Conservation (phyloP, 2,329 filamentous ascomycete species). For the Trematosphaeria pertusa region DNA sequence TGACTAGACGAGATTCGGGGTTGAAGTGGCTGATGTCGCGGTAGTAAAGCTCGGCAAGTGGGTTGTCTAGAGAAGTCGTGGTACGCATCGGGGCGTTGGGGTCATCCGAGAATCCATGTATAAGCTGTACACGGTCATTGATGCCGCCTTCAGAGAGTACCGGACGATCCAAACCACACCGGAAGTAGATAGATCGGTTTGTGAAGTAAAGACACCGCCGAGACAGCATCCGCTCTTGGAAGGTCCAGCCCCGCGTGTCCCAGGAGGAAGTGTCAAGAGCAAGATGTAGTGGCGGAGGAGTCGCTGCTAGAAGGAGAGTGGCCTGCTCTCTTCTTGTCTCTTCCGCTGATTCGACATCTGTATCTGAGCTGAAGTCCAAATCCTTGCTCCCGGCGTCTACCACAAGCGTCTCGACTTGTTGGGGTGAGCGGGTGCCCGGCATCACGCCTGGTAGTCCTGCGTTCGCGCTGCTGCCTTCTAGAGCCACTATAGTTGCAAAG, state of each 20-base stretch:
- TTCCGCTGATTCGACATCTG: too few species aligned
- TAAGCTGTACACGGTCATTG: background rate
- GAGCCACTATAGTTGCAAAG: background rate
- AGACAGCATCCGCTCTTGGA: background rate
- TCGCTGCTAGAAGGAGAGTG: background rate
- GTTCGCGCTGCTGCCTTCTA: background rate
- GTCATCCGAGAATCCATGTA: background rate
- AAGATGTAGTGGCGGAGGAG: background rate
- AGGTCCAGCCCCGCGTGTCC: slow-evolving; percentile 1
- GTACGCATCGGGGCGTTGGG: background rate
- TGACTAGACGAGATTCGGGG: background rate
- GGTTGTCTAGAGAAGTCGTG: background rate
- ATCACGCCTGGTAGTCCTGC: background rate
- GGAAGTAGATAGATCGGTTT: background rate
- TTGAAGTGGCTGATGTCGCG: background rate
- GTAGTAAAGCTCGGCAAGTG: background rate
- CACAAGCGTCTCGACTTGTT: background rate
- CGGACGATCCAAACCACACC: background rate
- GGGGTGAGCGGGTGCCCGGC: background rate
- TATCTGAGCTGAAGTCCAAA: background rate
- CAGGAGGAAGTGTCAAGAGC: background rate
- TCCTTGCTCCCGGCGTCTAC: background rate
- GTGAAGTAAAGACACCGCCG: slow-evolving; percentile 1
- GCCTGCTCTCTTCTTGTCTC: too few species aligned
- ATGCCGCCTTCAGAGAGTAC: too few species aligned